phyloP scores from a whole-genome alignment of 495 filamentous ascomycete species.

The Xeromyces bisporus region DNA sequence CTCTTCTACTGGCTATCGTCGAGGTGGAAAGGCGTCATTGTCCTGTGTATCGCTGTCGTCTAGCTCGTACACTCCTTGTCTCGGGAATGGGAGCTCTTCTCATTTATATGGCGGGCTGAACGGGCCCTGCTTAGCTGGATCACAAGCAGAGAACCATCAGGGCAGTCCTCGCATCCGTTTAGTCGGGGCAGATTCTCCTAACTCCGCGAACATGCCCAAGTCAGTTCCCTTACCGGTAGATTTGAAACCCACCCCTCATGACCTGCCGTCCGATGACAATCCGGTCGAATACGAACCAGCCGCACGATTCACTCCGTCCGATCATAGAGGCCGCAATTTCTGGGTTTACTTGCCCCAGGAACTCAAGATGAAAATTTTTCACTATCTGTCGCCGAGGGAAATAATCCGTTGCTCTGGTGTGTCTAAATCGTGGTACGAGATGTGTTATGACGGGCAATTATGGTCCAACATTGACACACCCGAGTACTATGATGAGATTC shows the following conservation, averaged over 20 bases:
- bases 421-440: constrained; percentile 62
- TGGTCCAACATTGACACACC: constrained; percentile 76
- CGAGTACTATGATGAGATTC: constrained; percentile 73
- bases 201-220: constrained; percentile 9
- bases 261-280: constrained; percentile 20
- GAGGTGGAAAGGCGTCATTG: constrained; percentile 54
- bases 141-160: constrained; percentile 16
- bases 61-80: constrained; percentile 35
- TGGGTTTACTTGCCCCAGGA: constrained; percentile 73
- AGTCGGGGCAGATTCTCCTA: constrained; percentile 23
- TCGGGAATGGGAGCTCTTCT: constrained; percentile 37
- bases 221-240: constrained; percentile 48
- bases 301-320: constrained; percentile 6
- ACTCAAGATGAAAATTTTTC: constrained; percentile 61
- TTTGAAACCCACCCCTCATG: constrained; percentile 33
- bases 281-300: constrained; percentile 13
- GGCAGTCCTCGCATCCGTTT: constrained; percentile 33
- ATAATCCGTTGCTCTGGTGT: constrained; percentile 67
- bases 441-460: constrained; percentile 90
- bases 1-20: constrained; percentile 39
- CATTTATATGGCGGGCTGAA: constrained; percentile 41
- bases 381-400: constrained; percentile 61
- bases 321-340: constrained; percentile 44
- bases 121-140: constrained; percentile 34
- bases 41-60: constrained; percentile 76